Base-by-base conservation (phyloP, 140 eudicot species). In the Ambrosia hybrid region DNA sequence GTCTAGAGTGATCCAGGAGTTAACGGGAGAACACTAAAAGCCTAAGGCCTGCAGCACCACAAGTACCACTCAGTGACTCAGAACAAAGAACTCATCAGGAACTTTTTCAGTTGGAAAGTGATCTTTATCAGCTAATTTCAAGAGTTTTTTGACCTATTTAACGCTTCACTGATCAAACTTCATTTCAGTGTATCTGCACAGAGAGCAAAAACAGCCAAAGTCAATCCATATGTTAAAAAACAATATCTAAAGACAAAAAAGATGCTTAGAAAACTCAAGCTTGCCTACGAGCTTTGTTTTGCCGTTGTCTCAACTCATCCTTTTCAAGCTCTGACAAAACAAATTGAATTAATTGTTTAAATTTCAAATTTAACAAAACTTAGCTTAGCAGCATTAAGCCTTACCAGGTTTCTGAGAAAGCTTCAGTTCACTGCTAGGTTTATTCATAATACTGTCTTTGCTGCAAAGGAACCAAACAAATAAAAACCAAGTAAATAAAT, bases 181-280 rank as follows among this genome's bases (percentile, higher is more conserved):
- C 99, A 94, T 94, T 79, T 94, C 99, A 33, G 97, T 89, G 73
- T 92, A 83, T 85, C 98, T 92, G 88, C 81, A 83, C 9, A 76
- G 33, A 48, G 3, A 48, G 53, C 38, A 67, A 66, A 36, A 39
- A 51, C 3, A 58, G 9, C 13, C 6, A 56, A 21, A 38, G 45
- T 60, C 9, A 58, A 58, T 79, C n/a, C 53, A 7, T 48, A 12
- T 48, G 14, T 10, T 2, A 6, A 7, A 14, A 59, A 36, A 13
- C 41, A 26, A 7, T 53, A 12, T 0, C 2, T 51, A 16, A 21
- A 39, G 4, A 37, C 59, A 60, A 60, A 43, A 11, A n/a, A n/a
- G 59, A 70, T 5, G 53, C 13, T 48, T 48, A 43, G 59, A 37
- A 30, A 61, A 69, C 6, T 15, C 43, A 9, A 53, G 81, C 91